Percentiles rank a stretch among this genome's conserved stretches.
Conservation (phyloP, 2,329 filamentous ascomycete species). For the Thermothelomyces thermophilus region DNA sequence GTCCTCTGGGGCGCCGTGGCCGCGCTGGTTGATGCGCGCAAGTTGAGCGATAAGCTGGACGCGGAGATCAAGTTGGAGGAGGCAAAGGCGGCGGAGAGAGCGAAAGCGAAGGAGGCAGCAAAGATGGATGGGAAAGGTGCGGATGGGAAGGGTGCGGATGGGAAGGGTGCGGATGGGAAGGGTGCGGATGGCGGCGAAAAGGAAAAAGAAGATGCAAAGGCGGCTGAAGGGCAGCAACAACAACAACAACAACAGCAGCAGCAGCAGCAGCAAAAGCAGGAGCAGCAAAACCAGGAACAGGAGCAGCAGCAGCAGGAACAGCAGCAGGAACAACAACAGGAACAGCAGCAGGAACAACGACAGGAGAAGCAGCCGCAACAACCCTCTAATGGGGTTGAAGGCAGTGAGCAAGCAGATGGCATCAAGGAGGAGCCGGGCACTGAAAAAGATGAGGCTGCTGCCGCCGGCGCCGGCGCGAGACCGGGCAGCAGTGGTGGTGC, state of each 20-base stretch:
- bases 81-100: slow-evolving; percentile 49
- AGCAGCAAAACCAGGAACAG: too few species aligned
- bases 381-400: neutral
- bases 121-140: neutral
- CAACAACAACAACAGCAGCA: neutral
- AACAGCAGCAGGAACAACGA: neutral
- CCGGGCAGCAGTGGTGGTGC: slow-evolving; percentile 22
- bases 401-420: neutral
- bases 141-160: neutral
- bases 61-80: slow-evolving; percentile 59
- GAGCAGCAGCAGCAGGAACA: too few species aligned
- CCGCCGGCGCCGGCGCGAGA: neutral
- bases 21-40: slow-evolving; percentile 63
- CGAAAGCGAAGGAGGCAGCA: slow-evolving; percentile 31
- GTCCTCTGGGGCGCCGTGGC: slow-evolving; percentile 61
- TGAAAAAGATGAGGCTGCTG: slow-evolving; percentile 5
- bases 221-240: too few species aligned
- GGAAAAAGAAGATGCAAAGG: slow-evolving; percentile 1
- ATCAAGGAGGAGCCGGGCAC: slow-evolving; percentile 8
- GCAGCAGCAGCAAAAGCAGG: too few species aligned
- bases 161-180: neutral
- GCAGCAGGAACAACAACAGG: neutral
- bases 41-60: slow-evolving; percentile 69
- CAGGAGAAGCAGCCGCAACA: neutral
- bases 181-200: neutral